Percentiles rank a stretch among this genome's conserved stretches.
Evolutionary conservation across 495 filamentous ascomycete genomes (phyloP).

Genomic region (Tuber brumale): DNA sequence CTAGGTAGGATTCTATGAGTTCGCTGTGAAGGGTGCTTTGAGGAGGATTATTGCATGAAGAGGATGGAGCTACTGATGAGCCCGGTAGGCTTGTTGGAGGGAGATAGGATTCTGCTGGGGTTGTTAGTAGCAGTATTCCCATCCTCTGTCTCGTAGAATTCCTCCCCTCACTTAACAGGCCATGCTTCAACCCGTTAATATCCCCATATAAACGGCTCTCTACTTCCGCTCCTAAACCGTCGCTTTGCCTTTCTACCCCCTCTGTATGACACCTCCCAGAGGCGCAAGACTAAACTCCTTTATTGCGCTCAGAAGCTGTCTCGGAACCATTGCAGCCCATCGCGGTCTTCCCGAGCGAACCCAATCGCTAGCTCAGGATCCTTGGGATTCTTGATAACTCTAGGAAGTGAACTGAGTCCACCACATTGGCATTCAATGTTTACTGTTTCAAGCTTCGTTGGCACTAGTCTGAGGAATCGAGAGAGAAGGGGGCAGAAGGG

Average conservation of each 20-base stretch:
- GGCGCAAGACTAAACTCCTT: conserved; percentile 10
- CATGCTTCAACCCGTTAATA: not conserved
- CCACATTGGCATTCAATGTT: conserved; percentile 43
- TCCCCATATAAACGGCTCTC: not conserved
- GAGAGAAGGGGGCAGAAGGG: not conserved
- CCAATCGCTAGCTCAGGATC: conserved; percentile 42
- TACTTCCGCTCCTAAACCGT: not conserved
- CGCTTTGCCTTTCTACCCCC: too few species aligned
- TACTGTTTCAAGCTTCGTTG: conserved; percentile 2
- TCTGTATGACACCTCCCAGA: too few species aligned
- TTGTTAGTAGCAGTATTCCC: too few species aligned
- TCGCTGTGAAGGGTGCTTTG: not conserved
- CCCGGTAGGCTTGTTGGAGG: conserved; percentile 34
- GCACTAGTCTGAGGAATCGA: not conserved
- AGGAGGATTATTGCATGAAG: not conserved
- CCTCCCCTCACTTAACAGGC: not conserved
- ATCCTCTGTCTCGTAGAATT: not conserved
- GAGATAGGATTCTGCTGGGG: conserved; percentile 4
- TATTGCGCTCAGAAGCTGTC: conserved; percentile 24
- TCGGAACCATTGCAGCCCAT: conserved; percentile 41
- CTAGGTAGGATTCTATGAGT: conserved; percentile 8
- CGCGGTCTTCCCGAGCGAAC: conserved; percentile 42
- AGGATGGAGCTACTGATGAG: conserved; percentile 21
- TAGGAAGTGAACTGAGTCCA: too few species aligned
- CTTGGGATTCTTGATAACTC: conserved; percentile 43